Conservation (phyloP, 2,329 filamentous ascomycete species). For the Paramyrothecium sp. region DNA sequence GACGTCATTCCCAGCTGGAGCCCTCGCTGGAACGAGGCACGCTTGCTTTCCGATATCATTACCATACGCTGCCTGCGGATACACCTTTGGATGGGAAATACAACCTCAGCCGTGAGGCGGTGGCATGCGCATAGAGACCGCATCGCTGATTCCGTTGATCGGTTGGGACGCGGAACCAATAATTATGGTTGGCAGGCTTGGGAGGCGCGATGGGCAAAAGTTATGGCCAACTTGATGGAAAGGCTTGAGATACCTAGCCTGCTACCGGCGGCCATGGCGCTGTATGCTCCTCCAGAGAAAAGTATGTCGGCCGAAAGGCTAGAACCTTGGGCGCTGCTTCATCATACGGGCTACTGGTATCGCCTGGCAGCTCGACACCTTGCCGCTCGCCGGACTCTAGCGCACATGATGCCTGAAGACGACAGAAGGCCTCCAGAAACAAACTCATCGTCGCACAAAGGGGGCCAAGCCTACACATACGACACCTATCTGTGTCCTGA, state of each 20-base stretch:
- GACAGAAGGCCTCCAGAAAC: conserved; percentile 49
- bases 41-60: conserved; percentile 79
- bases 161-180: conserved; percentile 77
- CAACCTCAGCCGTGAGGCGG: conserved; percentile 74
- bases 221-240: conserved; percentile 62
- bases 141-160: conserved; percentile 75
- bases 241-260: conserved; percentile 52
- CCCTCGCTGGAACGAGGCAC: conserved; percentile 87
- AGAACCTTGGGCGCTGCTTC: conserved; percentile 62
- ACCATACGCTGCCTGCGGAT: conserved; percentile 81
- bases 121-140: conserved; percentile 78
- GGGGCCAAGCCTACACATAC: conserved; percentile 54
- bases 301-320: conserved; percentile 54
- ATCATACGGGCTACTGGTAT: conserved; percentile 69
- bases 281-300: conserved; percentile 60
- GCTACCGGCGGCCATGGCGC: conserved; percentile 35
- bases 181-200: conserved; percentile 95
- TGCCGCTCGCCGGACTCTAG: conserved; percentile 50
- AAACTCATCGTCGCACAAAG: conserved; percentile 43
- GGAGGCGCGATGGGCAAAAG: conserved; percentile 71
- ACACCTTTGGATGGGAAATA: conserved; percentile 75
- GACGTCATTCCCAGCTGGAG: conserved; percentile 90
- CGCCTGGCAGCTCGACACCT: conserved; percentile 58
- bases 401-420: conserved; percentile 57
- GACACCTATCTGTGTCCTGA: conserved; percentile 67